Percentiles rank a stretch among this genome's conserved stretches.
Evolutionary conservation across 2,329 filamentous ascomycete species (phyloP).

Genomic region (Cladosporium sp.): DNA sequence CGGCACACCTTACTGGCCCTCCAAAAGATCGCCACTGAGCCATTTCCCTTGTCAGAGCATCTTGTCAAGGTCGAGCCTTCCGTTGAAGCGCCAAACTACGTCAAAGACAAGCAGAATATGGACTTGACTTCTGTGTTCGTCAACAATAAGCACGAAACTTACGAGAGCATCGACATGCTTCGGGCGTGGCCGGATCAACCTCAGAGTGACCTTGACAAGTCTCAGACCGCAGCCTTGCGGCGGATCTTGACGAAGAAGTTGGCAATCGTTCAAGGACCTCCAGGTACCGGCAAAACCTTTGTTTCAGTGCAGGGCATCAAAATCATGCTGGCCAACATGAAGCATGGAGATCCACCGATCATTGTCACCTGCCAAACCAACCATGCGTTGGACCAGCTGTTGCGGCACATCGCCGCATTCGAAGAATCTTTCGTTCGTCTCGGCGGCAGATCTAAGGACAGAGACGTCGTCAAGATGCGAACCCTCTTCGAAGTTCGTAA

Average conservation of each 20-base stretch:
- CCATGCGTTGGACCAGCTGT: slow-evolving; percentile 78
- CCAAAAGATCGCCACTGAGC: slow-evolving; percentile 57
- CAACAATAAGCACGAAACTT: slow-evolving; percentile 29
- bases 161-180: slow-evolving; percentile 49
- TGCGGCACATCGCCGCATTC: slow-evolving; percentile 57
- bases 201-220: slow-evolving; percentile 55
- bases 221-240: slow-evolving; percentile 62
- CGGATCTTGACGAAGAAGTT: slow-evolving; percentile 66
- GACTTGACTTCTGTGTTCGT: slow-evolving; percentile 39
- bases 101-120: slow-evolving; percentile 43
- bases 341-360: slow-evolving; percentile 56
- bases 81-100: slow-evolving; percentile 47
- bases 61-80: slow-evolving; percentile 46
- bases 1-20: slow-evolving; percentile 67
- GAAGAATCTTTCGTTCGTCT: slow-evolving; percentile 59
- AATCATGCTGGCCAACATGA: slow-evolving; percentile 56
- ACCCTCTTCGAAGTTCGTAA: slow-evolving; percentile 59
- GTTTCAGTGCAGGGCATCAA: slow-evolving; percentile 68
- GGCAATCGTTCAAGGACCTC: slow-evolving; percentile 77
- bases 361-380: slow-evolving; percentile 84
- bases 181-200: slow-evolving; percentile 46
- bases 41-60: slow-evolving; percentile 53
- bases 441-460: slow-evolving; percentile 63
- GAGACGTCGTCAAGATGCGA: slow-evolving; percentile 54
- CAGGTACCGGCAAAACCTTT: slow-evolving; percentile 73